These are phyloP conservation scores for Monosporozyma yasuniensis DNA, from an alignment of 805 yeast species.

Conservation along the genomic window DNA sequence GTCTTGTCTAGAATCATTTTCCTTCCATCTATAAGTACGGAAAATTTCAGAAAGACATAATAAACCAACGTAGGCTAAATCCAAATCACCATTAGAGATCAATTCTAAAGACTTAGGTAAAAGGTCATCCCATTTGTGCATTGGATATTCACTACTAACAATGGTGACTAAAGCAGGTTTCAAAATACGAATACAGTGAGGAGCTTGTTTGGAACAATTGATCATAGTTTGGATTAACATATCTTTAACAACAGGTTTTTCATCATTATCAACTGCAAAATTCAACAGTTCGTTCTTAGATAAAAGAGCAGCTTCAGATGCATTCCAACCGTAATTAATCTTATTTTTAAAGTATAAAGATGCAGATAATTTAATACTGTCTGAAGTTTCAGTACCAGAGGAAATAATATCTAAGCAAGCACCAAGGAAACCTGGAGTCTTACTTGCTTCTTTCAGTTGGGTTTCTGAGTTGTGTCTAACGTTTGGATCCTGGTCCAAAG, in stretches of 20 bases:
- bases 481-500: conserved; percentile 57
- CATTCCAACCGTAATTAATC: conserved; percentile 54
- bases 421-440: conserved; percentile 62
- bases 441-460: conserved; percentile 49
- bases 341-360: conserved; percentile 79
- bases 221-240: conserved; percentile 59
- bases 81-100: conserved; percentile 37
- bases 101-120: conserved; percentile 38
- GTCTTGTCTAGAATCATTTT: conserved; percentile 44
- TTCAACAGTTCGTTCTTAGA: conserved; percentile 23
- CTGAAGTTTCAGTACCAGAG: conserved; percentile 38
- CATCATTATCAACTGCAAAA: conserved; percentile 48
- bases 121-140: conserved; percentile 44
- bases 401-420: conserved; percentile 73
- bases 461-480: conserved; percentile 62
- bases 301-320: conserved; percentile 10
- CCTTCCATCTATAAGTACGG: conserved; percentile 62
- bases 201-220: conserved; percentile 33
- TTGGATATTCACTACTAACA: conserved; percentile 42
- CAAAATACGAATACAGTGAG: conserved; percentile 35
- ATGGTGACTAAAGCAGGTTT: conserved; percentile 46
- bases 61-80: conserved; percentile 53
- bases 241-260: conserved; percentile 64
- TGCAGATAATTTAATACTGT: conserved; percentile 55
- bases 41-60: conserved; percentile 61